These are phyloP conservation scores for Chrysanthemum makinoi DNA, from an alignment of 129 eudicot species.

Conservation along the genomic window DNA sequence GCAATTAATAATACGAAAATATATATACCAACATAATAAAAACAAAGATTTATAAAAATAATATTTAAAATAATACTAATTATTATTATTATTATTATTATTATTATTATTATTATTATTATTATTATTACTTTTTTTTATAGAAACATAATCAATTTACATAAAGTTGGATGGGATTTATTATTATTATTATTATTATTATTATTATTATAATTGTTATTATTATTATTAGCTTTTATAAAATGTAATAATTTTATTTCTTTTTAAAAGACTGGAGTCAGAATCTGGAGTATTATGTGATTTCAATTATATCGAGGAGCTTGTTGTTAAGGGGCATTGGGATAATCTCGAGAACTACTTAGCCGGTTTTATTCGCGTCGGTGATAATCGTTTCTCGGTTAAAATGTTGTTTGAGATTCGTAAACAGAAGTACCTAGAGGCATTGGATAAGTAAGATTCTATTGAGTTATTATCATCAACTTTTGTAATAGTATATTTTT, in stretches of 20 bases:
- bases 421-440: conserved; percentile 64
- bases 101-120: neutral
- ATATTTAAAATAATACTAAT: neutral
- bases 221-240: neutral
- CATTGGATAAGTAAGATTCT: conserved; percentile 43
- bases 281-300: conserved; percentile 51
- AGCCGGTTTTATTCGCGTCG: conserved; percentile 42
- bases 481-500: neutral
- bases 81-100: neutral
- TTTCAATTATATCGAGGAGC: conserved; percentile 52
- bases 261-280: conserved; percentile 53
- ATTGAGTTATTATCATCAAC: too few relatives aligned
- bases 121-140: neutral
- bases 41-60: neutral
- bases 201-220: neutral
- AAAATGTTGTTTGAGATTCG: conserved; percentile 59
- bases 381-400: conserved; percentile 45
- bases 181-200: too few relatives aligned
- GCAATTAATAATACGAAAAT: too few relatives aligned
- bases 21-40: neutral
- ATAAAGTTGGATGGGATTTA: too few relatives aligned
- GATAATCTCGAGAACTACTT: conserved; percentile 56
- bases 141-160: too few relatives aligned
- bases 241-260: conserved; percentile 12
- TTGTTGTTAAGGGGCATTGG: conserved; percentile 50